Evolutionary conservation across 352 stramenopile genomes (phyloP).

Genomic region (Globisporangium emineosum): DNA sequence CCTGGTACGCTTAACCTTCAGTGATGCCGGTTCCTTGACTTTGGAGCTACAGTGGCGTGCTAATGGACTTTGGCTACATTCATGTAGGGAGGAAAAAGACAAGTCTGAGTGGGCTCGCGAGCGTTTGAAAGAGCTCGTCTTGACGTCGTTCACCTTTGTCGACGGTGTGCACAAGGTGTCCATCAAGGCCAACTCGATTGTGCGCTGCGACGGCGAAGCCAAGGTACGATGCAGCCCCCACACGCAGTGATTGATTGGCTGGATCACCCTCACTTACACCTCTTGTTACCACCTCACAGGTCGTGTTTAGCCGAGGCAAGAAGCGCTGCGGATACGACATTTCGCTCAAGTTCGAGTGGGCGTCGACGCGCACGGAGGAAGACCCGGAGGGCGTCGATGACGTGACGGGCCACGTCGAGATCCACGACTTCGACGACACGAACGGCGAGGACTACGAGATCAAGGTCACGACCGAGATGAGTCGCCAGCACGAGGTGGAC

Average conservation of each 20-base stretch:
- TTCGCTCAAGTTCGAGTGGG: conserved; percentile 78
- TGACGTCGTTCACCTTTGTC: conserved; percentile 55
- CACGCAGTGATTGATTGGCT: not conserved
- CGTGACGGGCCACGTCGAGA: conserved; percentile 63
- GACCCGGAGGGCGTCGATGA: conserved; percentile 42
- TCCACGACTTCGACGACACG: conserved; percentile 86
- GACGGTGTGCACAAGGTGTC: conserved; percentile 40
- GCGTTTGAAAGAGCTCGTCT: conserved; percentile 65
- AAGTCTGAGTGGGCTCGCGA: conserved; percentile 80
- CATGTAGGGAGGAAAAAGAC: conserved; percentile 70
- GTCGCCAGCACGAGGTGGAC: conserved; percentile 41
- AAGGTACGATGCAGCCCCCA: conserved; percentile 64
- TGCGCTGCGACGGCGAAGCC: conserved; percentile 70
- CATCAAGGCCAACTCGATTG: conserved; percentile 65
- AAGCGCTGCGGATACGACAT: conserved; percentile 86
- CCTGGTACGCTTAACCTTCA: conserved; percentile 69
- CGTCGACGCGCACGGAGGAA: conserved; percentile 31
- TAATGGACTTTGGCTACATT: not conserved
- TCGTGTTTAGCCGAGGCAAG: conserved; percentile 81
- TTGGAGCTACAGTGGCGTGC: too few relatives aligned
- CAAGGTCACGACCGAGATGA: conserved; percentile 45
- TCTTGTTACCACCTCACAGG: conserved; percentile 19
- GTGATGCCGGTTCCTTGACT: too few relatives aligned
- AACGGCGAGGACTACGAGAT: conserved; percentile 80
- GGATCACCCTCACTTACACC: not conserved